Evolutionary conservation across 2,329 filamentous ascomycete genomes (phyloP), one percentile per base, ranked within the genome.

Genomic region (Monilinia fructigena): DNA sequence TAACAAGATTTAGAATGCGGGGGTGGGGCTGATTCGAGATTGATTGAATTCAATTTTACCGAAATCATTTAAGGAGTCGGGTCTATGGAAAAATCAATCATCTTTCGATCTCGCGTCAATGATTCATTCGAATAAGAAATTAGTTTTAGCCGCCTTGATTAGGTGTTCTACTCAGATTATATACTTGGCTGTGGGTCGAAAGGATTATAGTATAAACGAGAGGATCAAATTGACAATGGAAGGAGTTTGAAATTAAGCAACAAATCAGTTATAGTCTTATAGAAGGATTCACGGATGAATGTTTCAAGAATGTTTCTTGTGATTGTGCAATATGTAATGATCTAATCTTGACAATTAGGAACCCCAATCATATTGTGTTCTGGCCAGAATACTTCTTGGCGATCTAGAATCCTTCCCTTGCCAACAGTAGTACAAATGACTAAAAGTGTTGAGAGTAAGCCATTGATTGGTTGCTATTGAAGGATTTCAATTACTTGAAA

Each of bases 21-120:
- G 42, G 56, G 56, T 23, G 42, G 42, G 42, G 56, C 56, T 60
- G 56, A 48, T 60, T 60, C 28, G 42, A 48, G 12, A 59, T 35
- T 59, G 26, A 59, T 59, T 48, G 5, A 35, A 14, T 38, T 23
- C 20, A 48, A 23, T 26, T 2, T 55, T 35, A 35, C 35, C 23
- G 28, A 14, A 26, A 23, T 12, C 11, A 20, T 50, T 3, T 23
- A 12, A 23, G 47, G 5, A 5, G 38, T 28, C 20, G 5, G n/a
- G 1, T 5, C 42, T 3, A 59, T 35, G 40, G 40, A 16, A n/a
- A 23, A 42, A 4, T 16, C 3, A 35, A 35, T 6, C 42, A 35
- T 26, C 26, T 35, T 23, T n/a, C 18, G 35, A 48, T 48, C 42
- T 42, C 56, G 56, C 56, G 42, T 31, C 16, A 60, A 48, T n/a